Evolutionary conservation across 2,329 filamentous ascomycete species (phyloP), one percentile per base, ranked within the genome.

Genomic region (Paecilomyces formosus): DNA sequence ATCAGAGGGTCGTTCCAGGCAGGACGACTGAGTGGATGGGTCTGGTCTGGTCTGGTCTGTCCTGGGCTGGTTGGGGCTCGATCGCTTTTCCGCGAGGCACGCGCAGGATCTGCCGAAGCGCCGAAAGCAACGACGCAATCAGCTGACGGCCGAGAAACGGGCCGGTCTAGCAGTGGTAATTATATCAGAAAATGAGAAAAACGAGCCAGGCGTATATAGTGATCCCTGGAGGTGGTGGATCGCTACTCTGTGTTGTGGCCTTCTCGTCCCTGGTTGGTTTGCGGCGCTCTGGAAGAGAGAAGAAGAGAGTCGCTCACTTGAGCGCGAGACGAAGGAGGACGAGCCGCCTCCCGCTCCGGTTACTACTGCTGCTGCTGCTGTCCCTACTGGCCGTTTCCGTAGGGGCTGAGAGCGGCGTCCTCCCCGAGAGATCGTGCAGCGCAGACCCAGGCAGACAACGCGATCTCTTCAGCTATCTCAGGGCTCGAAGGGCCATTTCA

Each of bases 1-100:
- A 26, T 22, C 31, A 55, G 53, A 55, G 53, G 53, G 56, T 52
- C 31, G 55, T 55, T 51, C 55, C 55, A 57, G 55, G 55, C 56
- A 58, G 55, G 52, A 57, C 54, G 50, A 55, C 56, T 28, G 49
- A 60, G 54, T 57, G 58, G 57, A 57, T 60, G 58, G 56, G 58
- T 60, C 58, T 60, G 54, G 57, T 52, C 31, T 53, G 53, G 39
- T 30, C 54, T 45, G 50, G 59, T 58, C 54, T 31, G 57, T 58
- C 55, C 54, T 39, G 45, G 57, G 53, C 53, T 56, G 59, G 56
- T 54, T 54, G 50, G 58, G 55, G 53, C 52, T 55, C 30, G 58
- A 49, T 30, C 54, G 39, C 39, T 45, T 45, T 24, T 54, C 30
- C 31, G 55, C 24, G 55, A 26, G 35, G 35, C 21, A 39, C 55